Percentiles rank a stretch among this genome's conserved stretches.
These are phyloP conservation scores for Clausena lansium DNA, from an alignment of 345 rosid species.

Conservation along the genomic window DNA sequence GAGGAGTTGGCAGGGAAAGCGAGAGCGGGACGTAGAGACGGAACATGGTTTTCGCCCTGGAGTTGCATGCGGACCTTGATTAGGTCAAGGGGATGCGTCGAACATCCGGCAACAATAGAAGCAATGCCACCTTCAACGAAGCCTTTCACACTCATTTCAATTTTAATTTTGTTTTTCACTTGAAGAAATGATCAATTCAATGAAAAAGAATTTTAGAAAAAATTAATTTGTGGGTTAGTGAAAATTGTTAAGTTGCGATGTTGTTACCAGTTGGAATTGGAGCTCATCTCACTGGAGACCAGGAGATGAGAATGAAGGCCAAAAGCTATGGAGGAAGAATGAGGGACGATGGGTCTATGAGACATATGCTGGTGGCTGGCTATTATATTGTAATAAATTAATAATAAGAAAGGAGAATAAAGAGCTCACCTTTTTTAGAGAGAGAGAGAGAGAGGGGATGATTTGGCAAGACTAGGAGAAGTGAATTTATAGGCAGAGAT, in stretches of 20 bases:
- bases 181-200: neutral
- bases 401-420: too few species aligned
- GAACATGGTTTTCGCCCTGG: conserved; percentile 56
- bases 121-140: conserved; percentile 93
- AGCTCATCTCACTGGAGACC: conserved; percentile 66
- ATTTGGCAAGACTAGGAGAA: neutral
- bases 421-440: neutral
- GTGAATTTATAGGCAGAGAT: neutral
- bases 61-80: conserved; percentile 92
- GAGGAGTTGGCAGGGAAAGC: conserved; percentile 43
- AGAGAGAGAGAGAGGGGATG: neutral
- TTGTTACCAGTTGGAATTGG: conserved; percentile 44
- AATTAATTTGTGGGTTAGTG: too few species aligned
- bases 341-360: conserved; percentile 73
- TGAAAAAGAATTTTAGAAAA: too few species aligned
- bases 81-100: conserved; percentile 86
- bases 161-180: neutral
- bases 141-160: conserved; percentile 68
- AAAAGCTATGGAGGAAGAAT: conserved; percentile 62
- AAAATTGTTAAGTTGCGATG: neutral
- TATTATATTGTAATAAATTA: too few species aligned
- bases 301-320: conserved; percentile 72
- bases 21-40: conserved; percentile 61
- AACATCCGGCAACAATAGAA: conserved; percentile 70
- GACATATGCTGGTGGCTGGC: conserved; percentile 62